Conservation (phyloP, 1,139 yeast species). For the Hanseniaspora gamundiae region DNA sequence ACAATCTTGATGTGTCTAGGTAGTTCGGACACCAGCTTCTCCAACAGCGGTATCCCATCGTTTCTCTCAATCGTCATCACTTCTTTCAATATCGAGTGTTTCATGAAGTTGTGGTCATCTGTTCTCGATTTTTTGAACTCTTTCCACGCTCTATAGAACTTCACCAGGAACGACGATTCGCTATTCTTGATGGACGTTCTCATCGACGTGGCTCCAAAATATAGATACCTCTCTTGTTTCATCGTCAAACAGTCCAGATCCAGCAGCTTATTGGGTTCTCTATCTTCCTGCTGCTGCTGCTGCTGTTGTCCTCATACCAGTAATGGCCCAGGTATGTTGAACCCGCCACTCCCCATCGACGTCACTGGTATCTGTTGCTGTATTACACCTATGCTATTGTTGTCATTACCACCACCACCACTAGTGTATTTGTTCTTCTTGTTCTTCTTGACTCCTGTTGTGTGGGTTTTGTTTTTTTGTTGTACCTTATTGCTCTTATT, state of each 20-base stretch:
- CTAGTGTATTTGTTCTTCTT: no score
- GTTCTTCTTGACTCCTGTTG: no score
- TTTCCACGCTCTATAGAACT: slow-evolving; percentile 5
- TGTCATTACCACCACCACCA: no score
- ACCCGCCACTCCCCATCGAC: neutral
- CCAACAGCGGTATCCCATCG: neutral
- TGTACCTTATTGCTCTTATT: no score
- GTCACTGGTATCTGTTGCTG: no score
- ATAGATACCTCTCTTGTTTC: slow-evolving; percentile 5
- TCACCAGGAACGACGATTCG: neutral
- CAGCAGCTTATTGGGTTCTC: neutral
- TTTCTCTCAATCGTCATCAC: slow-evolving; percentile 3
- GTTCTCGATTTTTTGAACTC: slow-evolving; percentile 4
- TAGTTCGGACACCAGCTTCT: slow-evolving; percentile 11
- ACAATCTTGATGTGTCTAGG: slow-evolving; percentile 9
- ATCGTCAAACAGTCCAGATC: neutral
- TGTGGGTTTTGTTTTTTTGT: no score
- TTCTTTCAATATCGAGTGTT: slow-evolving; percentile 4
- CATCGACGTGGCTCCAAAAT: slow-evolving; percentile 8
- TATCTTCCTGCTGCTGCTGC: neutral
- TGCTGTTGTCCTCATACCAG: neutral
- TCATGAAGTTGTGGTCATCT: neutral
- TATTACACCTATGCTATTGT: no score
- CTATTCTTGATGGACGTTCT: slow-evolving; percentile 2
- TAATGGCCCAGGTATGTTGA: neutral